These are phyloP conservation scores for Eimeria sp. DNA, from an alignment of 169 alveolate genomes.

Conservation along the genomic window DNA sequence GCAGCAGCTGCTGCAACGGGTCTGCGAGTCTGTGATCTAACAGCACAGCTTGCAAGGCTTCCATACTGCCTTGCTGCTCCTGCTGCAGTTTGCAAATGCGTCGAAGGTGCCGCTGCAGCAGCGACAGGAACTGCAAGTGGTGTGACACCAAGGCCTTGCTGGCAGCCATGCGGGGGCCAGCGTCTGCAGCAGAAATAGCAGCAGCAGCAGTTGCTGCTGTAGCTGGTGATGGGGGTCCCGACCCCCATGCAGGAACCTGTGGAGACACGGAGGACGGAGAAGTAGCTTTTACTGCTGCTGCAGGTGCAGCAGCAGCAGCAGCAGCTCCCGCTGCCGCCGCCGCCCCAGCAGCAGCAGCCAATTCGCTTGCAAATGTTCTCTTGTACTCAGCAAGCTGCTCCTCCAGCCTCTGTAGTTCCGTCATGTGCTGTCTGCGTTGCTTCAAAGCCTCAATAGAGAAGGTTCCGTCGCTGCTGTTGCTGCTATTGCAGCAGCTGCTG, in stretches of 20 bases:
- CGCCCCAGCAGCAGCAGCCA: slow-evolving; percentile 8
- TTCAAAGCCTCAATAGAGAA: slow-evolving; percentile 35
- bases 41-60: slow-evolving; percentile 28
- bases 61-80: slow-evolving; percentile 57
- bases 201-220: slow-evolving; percentile 39
- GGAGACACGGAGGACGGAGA: not conserved
- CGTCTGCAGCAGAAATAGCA: slow-evolving; percentile 30
- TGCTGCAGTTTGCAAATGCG: slow-evolving; percentile 59
- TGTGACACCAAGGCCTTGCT: slow-evolving; percentile 39
- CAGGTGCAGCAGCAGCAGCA: not conserved
- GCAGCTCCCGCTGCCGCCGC: not conserved
- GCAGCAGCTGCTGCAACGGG: slow-evolving; percentile 37
- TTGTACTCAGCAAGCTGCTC: slow-evolving; percentile 25
- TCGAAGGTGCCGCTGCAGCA: slow-evolving; percentile 12
- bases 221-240: not conserved
- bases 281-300: not conserved
- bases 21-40: slow-evolving; percentile 25
- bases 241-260: not conserved
- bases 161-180: slow-evolving; percentile 51
- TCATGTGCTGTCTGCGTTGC: slow-evolving; percentile 52
- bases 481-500: slow-evolving; percentile 23
- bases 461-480: slow-evolving; percentile 5
- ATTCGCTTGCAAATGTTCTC: not conserved
- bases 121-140: slow-evolving; percentile 32
- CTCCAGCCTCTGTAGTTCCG: slow-evolving; percentile 19